Evolutionary conservation across 192 early-diverging fungal species (phyloP).

Genomic region (Backusella sp.): DNA sequence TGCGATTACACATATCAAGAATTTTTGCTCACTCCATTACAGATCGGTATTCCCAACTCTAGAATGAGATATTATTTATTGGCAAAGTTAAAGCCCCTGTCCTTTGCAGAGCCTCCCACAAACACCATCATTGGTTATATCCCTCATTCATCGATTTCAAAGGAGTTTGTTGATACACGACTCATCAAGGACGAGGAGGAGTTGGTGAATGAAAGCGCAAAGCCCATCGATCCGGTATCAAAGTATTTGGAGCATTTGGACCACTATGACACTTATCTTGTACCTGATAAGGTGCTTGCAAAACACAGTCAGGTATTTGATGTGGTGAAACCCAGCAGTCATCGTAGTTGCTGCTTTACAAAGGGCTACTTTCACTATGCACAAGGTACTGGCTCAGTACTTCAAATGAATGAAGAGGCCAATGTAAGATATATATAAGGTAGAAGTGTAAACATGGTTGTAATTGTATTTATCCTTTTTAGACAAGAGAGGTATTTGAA

Average conservation of each 20-base stretch:
- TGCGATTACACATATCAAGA: constrained; percentile 66
- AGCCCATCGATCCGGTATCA: constrained; percentile 21
- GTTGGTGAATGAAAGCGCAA: constrained; percentile 12
- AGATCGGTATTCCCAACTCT: constrained; percentile 78
- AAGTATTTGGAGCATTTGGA: constrained; percentile 17
- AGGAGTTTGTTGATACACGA: constrained; percentile 39
- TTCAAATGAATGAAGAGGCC: constrained; percentile 46
- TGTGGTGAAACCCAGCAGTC: constrained; percentile 62
- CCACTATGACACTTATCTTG: constrained; percentile 40
- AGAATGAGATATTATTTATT: constrained; percentile 76
- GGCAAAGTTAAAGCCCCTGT: constrained; percentile 33
- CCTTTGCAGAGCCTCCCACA: constrained; percentile 41
- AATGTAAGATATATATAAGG: constrained; percentile 41
- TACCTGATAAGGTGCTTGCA: constrained; percentile 49
- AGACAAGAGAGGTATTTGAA: constrained; percentile 39
- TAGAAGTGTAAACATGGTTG: neutral
- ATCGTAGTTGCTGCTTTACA: constrained; percentile 78
- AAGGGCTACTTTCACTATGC: constrained; percentile 77
- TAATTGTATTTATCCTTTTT: neutral
- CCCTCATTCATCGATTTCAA: constrained; percentile 24
- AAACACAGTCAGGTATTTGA: constrained; percentile 59
- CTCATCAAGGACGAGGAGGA: constrained; percentile 21
- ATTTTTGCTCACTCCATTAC: constrained; percentile 71
- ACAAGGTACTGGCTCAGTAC: constrained; percentile 54
- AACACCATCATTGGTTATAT: constrained; percentile 42